Evolutionary conservation across 768 basidiomycete genomes (phyloP).

Genomic region (Plicaturopsis crispa): DNA sequence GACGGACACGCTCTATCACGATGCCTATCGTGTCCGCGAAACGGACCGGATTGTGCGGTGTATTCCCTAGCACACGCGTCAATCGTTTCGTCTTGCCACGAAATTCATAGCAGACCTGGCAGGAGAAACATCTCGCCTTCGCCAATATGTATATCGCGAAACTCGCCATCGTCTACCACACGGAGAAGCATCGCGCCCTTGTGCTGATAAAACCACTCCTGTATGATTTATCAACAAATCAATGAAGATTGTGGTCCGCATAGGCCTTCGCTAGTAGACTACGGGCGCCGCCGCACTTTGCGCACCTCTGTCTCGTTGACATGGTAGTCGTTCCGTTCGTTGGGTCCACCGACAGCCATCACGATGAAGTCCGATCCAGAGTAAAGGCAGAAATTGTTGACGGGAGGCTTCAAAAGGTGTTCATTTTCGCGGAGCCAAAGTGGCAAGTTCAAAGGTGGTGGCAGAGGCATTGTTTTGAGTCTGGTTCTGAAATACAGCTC

Average conservation of each 20-base stretch:
- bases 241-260: neutral
- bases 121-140: conserved; percentile 97
- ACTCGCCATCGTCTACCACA: conserved; percentile 72
- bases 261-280: no score
- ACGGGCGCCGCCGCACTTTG: conserved; percentile 1
- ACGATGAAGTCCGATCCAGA: conserved; percentile 80
- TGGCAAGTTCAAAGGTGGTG: conserved; percentile 81
- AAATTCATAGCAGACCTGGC: conserved; percentile 50
- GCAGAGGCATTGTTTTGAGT: conserved; percentile 50
- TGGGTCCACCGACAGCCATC: conserved; percentile 97
- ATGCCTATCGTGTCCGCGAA: conserved; percentile 88
- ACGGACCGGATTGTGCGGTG: conserved; percentile 92
- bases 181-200: conserved; percentile 90
- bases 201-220: conserved; percentile 99
- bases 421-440: conserved; percentile 83
- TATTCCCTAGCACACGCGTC: conserved; percentile 60
- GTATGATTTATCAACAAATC: neutral
- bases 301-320: conserved; percentile 88
- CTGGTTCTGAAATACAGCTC: neutral
- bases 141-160: conserved; percentile 81
- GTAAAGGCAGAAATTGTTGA: conserved; percentile 87
- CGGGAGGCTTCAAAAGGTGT: conserved; percentile 80
- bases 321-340: conserved; percentile 91
- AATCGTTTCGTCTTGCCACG: neutral
- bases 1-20: conserved; percentile 83